phyloP scores from a whole-genome alignment of 805 yeast species.

The Metschnikowia kunwiensis region DNA sequence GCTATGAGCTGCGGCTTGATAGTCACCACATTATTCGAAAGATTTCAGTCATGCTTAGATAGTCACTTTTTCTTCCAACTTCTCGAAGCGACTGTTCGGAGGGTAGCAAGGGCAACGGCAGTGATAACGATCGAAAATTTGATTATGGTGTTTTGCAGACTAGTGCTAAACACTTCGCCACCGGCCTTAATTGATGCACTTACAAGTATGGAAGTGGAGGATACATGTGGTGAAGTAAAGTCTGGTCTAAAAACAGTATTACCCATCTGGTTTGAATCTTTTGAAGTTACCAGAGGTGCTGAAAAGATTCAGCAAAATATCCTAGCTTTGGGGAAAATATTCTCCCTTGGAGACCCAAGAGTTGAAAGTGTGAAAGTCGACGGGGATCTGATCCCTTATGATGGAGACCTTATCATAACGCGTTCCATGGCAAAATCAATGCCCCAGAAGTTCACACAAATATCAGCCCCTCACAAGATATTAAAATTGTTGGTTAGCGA shows the following conservation, averaged over 20 bases:
- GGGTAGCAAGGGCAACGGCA: conserved; percentile 65
- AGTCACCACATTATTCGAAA: conserved; percentile 56
- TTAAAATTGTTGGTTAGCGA: conserved; percentile 69
- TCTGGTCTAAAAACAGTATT: conserved; percentile 56
- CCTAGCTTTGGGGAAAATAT: conserved; percentile 69
- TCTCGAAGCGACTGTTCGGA: conserved; percentile 66
- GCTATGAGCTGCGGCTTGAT: conserved; percentile 74
- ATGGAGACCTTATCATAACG: conserved; percentile 68
- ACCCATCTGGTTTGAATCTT: conserved; percentile 79
- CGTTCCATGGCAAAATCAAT: conserved; percentile 74
- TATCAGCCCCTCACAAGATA: conserved; percentile 70
- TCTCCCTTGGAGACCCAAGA: conserved; percentile 52
- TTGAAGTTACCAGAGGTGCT: conserved; percentile 76
- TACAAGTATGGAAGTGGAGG: conserved; percentile 30
- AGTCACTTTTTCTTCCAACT: conserved; percentile 49
- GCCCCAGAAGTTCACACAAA: conserved; percentile 60
- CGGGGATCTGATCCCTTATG: conserved; percentile 70
- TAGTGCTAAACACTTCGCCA: conserved; percentile 58
- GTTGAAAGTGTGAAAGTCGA: conserved; percentile 56
- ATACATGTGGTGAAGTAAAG: conserved; percentile 15
- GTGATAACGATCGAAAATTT: conserved; percentile 75
- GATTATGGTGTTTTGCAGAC: conserved; percentile 68
- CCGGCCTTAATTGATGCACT: conserved; percentile 62
- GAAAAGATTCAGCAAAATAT: conserved; percentile 65
- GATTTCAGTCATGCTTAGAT: conserved; percentile 41